Conservation (phyloP, 2,329 filamentous ascomycete species). For the Colletotrichum lentis region DNA sequence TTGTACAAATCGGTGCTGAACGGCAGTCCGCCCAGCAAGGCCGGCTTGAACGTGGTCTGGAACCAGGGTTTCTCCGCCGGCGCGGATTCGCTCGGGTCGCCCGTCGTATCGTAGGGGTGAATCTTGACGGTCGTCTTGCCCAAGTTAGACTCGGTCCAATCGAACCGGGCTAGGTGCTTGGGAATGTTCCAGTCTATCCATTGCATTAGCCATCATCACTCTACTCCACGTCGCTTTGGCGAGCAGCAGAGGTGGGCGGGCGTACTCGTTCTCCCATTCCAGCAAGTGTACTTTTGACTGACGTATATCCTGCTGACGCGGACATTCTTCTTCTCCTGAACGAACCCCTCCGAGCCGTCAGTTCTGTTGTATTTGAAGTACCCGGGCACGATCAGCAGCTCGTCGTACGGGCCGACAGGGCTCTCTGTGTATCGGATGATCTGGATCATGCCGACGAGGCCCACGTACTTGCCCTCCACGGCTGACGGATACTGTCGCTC, state of each 20-base stretch:
- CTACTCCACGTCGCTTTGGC: not conserved
- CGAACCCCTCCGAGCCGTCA: slow-evolving; percentile 42
- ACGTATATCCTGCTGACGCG: slow-evolving; percentile 63
- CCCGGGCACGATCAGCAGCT: slow-evolving; percentile 59
- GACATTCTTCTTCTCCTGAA: slow-evolving; percentile 45
- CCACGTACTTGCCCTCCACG: slow-evolving; percentile 48
- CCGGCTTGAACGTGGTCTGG: slow-evolving; percentile 53
- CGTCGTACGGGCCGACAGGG: slow-evolving; percentile 63
- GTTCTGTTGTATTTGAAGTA: slow-evolving; percentile 51
- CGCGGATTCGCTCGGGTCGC: slow-evolving; percentile 45
- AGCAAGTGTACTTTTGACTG: slow-evolving; percentile 59
- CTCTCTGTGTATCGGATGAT: slow-evolving; percentile 59
- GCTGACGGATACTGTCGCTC: slow-evolving; percentile 18
- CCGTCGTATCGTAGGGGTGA: slow-evolving; percentile 52
- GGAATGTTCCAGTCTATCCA: slow-evolving; percentile 62
- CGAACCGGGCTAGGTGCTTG: slow-evolving; percentile 62
- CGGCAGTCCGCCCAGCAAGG: slow-evolving; percentile 54
- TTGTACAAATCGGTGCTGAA: slow-evolving; percentile 51
- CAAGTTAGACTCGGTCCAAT: slow-evolving; percentile 51
- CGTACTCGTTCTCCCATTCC: slow-evolving; percentile 60
- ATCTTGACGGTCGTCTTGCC: slow-evolving; percentile 53
- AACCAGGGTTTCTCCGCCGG: slow-evolving; percentile 54
- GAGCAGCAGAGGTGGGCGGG: not conserved
- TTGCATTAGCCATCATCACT: not conserved
- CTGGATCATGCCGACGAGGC: slow-evolving; percentile 58